Percentiles rank a stretch among this genome's conserved stretches.
phyloP scores from a whole-genome alignment of 306 rosid species.

The Prunus persica region Prunus_persica_NCBIv2 NC_034015.1:14077501-14078000 shows the following conservation, averaged over 20 bases:
- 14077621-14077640: neutral
- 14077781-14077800: neutral
- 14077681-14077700: neutral
- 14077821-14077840: constrained; percentile 3
- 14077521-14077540: constrained; percentile 40
- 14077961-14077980: neutral
- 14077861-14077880: neutral
- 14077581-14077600: constrained; percentile 31
- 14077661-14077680: neutral
- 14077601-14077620: neutral
- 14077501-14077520: constrained; percentile 62
- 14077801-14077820: neutral
- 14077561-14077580: constrained; percentile 44
- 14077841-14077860: constrained; percentile 10
- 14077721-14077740: neutral
- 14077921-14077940: neutral
- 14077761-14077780: constrained; percentile 19
- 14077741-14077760: neutral
- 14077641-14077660: neutral
- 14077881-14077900: neutral
- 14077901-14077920: neutral
- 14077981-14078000: neutral
- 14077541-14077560: constrained; percentile 31
- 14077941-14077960: neutral
- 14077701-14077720: constrained; percentile 33